Conservation (phyloP, 176 grass and related monocot species). For the Tuctoria greenei region DNA sequence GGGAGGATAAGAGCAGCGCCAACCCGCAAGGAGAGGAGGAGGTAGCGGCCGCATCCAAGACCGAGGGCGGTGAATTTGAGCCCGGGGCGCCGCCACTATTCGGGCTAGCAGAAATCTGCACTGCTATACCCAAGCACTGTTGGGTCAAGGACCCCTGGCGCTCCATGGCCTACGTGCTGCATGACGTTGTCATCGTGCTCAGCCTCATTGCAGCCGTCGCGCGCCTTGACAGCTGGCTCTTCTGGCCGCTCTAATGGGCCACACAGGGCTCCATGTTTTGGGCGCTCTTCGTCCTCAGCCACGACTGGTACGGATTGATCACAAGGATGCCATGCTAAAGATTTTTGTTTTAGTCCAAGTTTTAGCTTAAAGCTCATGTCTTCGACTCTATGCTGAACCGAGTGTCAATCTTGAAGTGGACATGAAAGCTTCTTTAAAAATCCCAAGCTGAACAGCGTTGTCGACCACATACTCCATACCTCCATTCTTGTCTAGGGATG, state of each 20-base stretch:
- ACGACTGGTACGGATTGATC: conserved; percentile 65
- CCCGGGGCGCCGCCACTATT: conserved; percentile 73
- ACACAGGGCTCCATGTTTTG: conserved; percentile 98
- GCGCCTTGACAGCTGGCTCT: conserved; percentile 68
- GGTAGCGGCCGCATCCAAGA: background rate
- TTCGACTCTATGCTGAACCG: conserved; percentile 21
- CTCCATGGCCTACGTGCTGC: conserved; percentile 83
- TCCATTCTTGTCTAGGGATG: conserved; percentile 95
- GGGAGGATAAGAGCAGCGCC: conserved; percentile 27
- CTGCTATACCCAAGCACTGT: conserved; percentile 91
- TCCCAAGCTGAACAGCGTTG: conserved; percentile 78
- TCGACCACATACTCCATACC: conserved; percentile 94
- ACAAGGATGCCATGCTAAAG: background rate
- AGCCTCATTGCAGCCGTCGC: conserved; percentile 74
- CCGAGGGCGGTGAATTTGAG: conserved; percentile 54
- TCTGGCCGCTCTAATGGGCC: conserved; percentile 96
- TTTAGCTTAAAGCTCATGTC: background rate
- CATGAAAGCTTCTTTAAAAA: conserved; percentile 90
- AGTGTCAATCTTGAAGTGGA: conserved; percentile 52
- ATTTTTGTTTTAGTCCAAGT: background rate
- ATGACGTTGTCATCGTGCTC: conserved; percentile 71
- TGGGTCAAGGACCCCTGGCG: conserved; percentile 88
- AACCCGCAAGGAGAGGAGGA: conserved; percentile 14
- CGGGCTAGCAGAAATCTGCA: conserved; percentile 76
- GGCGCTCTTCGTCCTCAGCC: conserved; percentile 94